phyloP scores from a whole-genome alignment of 768 basidiomycete species.

The Vararia minispora region DNA sequence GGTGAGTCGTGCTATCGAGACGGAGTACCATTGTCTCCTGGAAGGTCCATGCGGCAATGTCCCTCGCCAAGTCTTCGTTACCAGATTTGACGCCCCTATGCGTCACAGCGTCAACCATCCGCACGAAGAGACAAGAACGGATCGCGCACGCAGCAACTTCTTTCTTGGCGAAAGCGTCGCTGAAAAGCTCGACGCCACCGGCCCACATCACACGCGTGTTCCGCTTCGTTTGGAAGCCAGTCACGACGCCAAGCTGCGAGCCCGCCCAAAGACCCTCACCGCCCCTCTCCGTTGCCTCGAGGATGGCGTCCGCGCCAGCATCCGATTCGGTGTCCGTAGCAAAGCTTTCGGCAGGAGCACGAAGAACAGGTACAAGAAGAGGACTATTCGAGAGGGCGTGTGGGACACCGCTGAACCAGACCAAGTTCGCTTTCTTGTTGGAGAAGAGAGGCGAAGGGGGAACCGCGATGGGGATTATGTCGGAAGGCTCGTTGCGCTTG shows the following conservation, averaged over 20 bases:
- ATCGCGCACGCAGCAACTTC: conserved; percentile 44
- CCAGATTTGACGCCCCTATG: conserved; percentile 58
- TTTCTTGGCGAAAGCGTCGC: conserved; percentile 61
- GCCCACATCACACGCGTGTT: conserved; percentile 73
- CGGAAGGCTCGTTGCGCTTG: conserved; percentile 50
- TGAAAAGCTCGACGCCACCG: conserved; percentile 73
- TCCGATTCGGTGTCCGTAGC: conserved; percentile 55
- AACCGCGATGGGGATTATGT: conserved; percentile 54
- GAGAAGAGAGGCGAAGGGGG: conserved; percentile 33
- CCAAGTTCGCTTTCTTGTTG: conserved; percentile 36
- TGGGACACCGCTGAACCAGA: conserved; percentile 71
- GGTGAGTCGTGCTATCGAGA: conserved; percentile 65
- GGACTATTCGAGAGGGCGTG: conserved; percentile 64
- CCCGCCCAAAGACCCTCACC: conserved; percentile 84
- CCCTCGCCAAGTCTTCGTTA: conserved; percentile 63
- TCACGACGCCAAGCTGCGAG: conserved; percentile 61
- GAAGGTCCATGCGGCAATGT: conserved; percentile 85
- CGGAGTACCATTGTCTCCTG: conserved; percentile 75
- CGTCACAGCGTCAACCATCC: too few species aligned
- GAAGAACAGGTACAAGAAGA: conserved; percentile 69
- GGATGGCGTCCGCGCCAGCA: conserved; percentile 46
- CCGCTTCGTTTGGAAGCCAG: conserved; percentile 78
- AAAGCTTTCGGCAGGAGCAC: conserved; percentile 66
- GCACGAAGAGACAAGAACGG: neutral
- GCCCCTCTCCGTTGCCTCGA: conserved; percentile 61